phyloP scores from a whole-genome alignment of 352 stramenopile species.

The Stephanocyclus meneghinianus region DNA sequence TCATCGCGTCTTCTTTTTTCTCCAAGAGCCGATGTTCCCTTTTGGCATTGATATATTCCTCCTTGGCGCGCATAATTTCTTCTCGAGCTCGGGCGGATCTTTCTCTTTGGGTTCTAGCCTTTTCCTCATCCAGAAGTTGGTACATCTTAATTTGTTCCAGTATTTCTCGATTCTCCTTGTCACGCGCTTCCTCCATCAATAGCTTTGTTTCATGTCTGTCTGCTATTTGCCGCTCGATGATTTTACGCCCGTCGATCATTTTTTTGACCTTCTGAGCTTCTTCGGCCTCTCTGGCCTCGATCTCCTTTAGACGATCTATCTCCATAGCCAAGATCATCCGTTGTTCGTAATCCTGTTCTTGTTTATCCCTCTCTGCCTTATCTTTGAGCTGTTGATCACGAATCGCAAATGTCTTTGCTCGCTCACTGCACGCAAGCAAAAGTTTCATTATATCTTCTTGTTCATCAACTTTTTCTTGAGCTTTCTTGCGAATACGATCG shows the following conservation, averaged over 20 bases:
- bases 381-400: slow-evolving; percentile 88
- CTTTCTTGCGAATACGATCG: slow-evolving; percentile 73
- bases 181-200: slow-evolving; percentile 85
- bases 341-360: slow-evolving; percentile 88
- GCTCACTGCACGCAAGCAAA: slow-evolving; percentile 89
- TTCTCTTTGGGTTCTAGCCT: slow-evolving; percentile 44
- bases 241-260: slow-evolving; percentile 85
- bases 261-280: slow-evolving; percentile 79
- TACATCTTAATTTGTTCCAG: slow-evolving; percentile 85
- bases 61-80: slow-evolving; percentile 75
- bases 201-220: slow-evolving; percentile 84
- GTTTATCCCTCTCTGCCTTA: slow-evolving; percentile 61
- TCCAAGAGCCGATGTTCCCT: slow-evolving; percentile 50
- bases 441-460: slow-evolving; percentile 90
- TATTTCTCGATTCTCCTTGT: slow-evolving; percentile 89
- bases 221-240: slow-evolving; percentile 84
- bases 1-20: slow-evolving; percentile 68
- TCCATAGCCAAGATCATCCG: slow-evolving; percentile 94
- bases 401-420: slow-evolving; percentile 91
- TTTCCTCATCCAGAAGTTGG: slow-evolving; percentile 60
- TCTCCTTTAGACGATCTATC: slow-evolving; percentile 89
- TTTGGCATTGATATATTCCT: slow-evolving; percentile 65
- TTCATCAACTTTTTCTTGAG: slow-evolving; percentile 78
- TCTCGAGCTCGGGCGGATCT: slow-evolving; percentile 50
- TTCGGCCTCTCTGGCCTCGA: slow-evolving; percentile 88